Percentiles rank a stretch among this genome's conserved stretches.
Evolutionary conservation across 225 moss, liverwort and hornwort genomes (phyloP).

Genomic region (Antitrichia curtipendula): DNA sequence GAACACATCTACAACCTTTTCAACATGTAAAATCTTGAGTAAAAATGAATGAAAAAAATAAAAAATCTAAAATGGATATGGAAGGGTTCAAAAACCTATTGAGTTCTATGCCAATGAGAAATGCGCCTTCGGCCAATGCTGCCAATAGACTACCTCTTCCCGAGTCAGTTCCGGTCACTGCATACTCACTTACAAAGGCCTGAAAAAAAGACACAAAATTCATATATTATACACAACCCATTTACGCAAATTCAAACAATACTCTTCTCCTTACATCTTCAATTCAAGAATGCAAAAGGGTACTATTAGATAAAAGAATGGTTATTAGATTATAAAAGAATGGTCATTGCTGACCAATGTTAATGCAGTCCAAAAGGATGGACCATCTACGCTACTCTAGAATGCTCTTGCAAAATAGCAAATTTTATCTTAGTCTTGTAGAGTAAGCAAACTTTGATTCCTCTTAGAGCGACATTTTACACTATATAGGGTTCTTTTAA

Average conservation of each 20-base stretch:
- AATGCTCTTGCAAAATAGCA: background rate
- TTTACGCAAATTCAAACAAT: background rate
- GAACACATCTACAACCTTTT: background rate
- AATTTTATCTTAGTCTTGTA: rapidly evolving
- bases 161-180: constrained; percentile 58
- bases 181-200: constrained; percentile 98
- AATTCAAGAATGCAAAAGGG: background rate
- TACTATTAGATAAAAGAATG: background rate
- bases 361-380: background rate
- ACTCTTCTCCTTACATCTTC: background rate
- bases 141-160: constrained; percentile 72
- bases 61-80: background rate
- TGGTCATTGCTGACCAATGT: background rate
- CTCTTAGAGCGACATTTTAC: background rate
- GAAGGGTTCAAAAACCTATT: constrained; percentile 51
- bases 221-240: background rate
- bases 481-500: too few relatives aligned
- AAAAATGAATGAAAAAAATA: background rate
- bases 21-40: background rate
- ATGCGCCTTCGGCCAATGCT: constrained; percentile 83
- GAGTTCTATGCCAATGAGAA: constrained; percentile 79
- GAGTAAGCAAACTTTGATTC: background rate
- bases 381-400: too few relatives aligned
- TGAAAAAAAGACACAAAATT: background rate
- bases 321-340: background rate